These are phyloP conservation scores for Sicyos edulis DNA, from an alignment of 306 rosid genomes.

Conservation along the genomic window DNA sequence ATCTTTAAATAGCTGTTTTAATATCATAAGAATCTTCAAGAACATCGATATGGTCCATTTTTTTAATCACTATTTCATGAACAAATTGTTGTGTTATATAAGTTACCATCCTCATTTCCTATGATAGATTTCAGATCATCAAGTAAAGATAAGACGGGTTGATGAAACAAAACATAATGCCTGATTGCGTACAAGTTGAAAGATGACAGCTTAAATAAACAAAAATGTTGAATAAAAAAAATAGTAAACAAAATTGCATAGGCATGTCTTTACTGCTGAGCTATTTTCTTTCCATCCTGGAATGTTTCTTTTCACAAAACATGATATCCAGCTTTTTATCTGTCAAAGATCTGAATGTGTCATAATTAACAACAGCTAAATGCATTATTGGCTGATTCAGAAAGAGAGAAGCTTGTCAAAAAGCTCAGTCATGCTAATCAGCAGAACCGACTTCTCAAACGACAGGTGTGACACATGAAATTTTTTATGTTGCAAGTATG, in stretches of 20 bases:
- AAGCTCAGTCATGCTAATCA: constrained; percentile 94
- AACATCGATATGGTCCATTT: not conserved
- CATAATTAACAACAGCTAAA: constrained; percentile 40
- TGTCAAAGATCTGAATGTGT: constrained; percentile 1
- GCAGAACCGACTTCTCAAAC: constrained; percentile 80
- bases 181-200: not conserved
- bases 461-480: constrained; percentile 51
- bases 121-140: not conserved
- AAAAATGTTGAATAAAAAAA: not conserved
- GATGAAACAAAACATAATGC: not conserved
- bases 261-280: not conserved
- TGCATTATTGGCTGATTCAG: constrained; percentile 59
- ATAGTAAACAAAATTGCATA: not conserved
- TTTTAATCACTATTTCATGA: not conserved
- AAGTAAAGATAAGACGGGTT: not conserved
- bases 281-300: constrained; percentile 1
- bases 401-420: constrained; percentile 53
- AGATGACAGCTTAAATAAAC: not conserved
- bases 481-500: constrained; percentile 13
- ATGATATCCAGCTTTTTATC: not conserved
- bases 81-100: constrained; percentile 1
- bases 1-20: not conserved
- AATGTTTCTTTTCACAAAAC: constrained; percentile 6
- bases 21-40: not conserved
- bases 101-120: not conserved